Evolutionary conservation across 1,284 basidiomycete species (phyloP), one percentile per base, ranked within the genome.

Genomic region (Mycena sp.): DNA sequence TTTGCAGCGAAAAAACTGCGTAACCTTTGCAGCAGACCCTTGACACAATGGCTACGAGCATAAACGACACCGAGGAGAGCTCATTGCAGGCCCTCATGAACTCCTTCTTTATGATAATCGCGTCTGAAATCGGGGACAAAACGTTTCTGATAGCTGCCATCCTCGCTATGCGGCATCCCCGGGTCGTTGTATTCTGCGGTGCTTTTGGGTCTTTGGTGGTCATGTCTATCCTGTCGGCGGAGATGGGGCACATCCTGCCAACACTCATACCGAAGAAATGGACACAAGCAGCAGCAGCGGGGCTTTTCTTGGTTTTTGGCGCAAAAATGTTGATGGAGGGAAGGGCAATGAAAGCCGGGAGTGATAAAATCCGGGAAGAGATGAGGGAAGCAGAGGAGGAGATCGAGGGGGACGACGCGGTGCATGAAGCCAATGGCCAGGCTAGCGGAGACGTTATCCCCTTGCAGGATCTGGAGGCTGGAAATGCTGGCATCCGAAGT

Each of bases 101-200:
- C 71, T 87, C 93, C 3, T 94, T 95, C 79, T 75, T 85, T 62
- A 95, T 96, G 90, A 97, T 96, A 69, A 90, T 96, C 45, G 83
- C 93, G 73, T 95, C 93, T 1, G 94, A 96, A 81, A 92, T 96
- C 40, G 96, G 97, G 48, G 98, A 99, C 88, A 99, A 99, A 79
- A 99, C 97, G 0, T 99, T 99, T 76, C 89, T 99, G 64, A 98
- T 99, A 49, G 87, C 97, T 23, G 98, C 97, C 61, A 96, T 99
- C 71, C 91, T 99, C 69, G 94, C 97, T 10, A 97, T 98, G 89
- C 91, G 96, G 3, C 95, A 98, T 74, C 88, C 94, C 0, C 89
- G 95, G 14, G 73, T 91, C 46, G 80, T 91, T 58, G 96, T 99
- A 57, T 99, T 99, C 75, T 82, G 85, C 1, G 97, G 97, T 49